phyloP scores from a whole-genome alignment of 495 filamentous ascomycete species.

The Evansstolkia leycettana region DNA sequence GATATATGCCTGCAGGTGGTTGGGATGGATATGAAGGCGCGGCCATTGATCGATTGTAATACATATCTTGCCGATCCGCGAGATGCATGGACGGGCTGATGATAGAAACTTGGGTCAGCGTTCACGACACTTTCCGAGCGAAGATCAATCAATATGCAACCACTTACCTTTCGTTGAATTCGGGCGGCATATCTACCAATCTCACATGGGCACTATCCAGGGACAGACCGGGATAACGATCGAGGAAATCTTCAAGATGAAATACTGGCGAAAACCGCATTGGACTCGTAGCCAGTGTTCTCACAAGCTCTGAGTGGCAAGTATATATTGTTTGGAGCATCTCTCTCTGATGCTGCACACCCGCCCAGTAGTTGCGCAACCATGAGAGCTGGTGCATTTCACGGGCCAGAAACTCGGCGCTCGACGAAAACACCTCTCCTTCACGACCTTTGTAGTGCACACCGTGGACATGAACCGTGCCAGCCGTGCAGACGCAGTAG shows the following conservation, averaged over 20 bases:
- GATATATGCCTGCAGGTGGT: not conserved
- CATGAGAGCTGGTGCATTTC: conserved; percentile 71
- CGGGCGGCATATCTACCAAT: conserved; percentile 41
- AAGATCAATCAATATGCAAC: no score
- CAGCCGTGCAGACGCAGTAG: conserved; percentile 71
- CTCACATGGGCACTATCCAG: conserved; percentile 43
- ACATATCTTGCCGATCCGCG: conserved; percentile 12
- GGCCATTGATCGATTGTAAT: conserved; percentile 9
- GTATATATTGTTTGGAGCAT: conserved; percentile 61
- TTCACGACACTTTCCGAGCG: no score
- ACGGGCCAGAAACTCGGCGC: conserved; percentile 57
- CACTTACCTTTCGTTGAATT: conserved; percentile 33
- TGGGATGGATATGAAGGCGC: conserved; percentile 7
- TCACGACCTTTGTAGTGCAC: conserved; percentile 61
- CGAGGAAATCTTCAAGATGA: conserved; percentile 77
- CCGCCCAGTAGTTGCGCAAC: conserved; percentile 60
- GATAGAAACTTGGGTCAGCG: conserved; percentile 4
- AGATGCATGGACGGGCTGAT: conserved; percentile 1
- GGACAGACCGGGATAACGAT: conserved; percentile 50
- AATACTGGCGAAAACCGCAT: conserved; percentile 66
- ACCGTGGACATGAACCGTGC: conserved; percentile 76
- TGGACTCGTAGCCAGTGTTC: conserved; percentile 50
- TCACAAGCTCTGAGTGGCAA: conserved; percentile 62
- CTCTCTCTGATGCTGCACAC: conserved; percentile 67
- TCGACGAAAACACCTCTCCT: conserved; percentile 50